These are phyloP conservation scores for Oehlia diaphana DNA, from an alignment of 192 early-diverging fungal species.

Conservation along the genomic window DNA sequence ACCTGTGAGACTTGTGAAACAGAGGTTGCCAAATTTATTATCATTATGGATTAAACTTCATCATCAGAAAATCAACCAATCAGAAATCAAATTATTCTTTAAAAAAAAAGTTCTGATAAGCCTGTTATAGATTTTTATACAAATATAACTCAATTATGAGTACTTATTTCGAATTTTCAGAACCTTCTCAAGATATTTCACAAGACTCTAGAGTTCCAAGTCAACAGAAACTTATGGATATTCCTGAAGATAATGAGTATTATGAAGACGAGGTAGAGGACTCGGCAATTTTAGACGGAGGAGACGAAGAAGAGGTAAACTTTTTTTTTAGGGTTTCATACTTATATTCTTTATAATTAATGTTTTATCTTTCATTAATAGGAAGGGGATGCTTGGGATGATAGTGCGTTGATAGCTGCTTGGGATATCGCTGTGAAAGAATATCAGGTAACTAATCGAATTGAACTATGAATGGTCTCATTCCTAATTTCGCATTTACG, in stretches of 20 bases:
- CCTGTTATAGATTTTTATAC: no score
- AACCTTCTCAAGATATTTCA: neutral
- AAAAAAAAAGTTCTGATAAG: no score
- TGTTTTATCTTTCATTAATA: neutral
- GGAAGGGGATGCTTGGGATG: slow-evolving; percentile 58
- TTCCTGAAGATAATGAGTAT: neutral
- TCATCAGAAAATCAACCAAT: no score
- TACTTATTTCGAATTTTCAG: neutral
- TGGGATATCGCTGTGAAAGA: slow-evolving; percentile 63
- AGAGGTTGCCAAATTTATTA: no score
- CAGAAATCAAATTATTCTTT: no score
- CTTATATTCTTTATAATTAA: neutral
- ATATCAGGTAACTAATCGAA: slow-evolving; percentile 46
- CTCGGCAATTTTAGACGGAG: neutral
- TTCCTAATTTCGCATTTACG: neutral
- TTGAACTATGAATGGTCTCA: neutral
- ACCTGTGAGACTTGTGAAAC: no score
- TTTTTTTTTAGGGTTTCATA: neutral
- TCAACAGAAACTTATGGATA: neutral
- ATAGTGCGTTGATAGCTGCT: slow-evolving; percentile 57
- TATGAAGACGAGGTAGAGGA: neutral
- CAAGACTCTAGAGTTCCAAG: neutral
- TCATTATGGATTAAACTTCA: no score
- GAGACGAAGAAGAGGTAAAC: neutral
- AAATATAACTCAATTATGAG: neutral